Conservation (phyloP, 1,284 basidiomycete species). For the Anthracocystis walkeri region DNA sequence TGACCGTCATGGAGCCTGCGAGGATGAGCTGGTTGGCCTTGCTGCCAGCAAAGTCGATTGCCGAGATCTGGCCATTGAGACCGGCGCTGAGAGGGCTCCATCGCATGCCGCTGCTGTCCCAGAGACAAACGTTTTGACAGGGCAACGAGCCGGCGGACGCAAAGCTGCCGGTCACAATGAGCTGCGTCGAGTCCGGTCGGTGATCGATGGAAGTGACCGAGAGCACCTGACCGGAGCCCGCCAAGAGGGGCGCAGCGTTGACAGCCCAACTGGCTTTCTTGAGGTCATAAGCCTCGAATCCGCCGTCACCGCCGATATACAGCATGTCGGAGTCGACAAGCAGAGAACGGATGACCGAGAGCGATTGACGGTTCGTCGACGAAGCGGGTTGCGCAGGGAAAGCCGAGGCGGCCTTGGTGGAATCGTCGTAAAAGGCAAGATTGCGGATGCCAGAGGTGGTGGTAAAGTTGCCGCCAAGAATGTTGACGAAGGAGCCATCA, state of each 20-base stretch:
- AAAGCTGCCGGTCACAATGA: constrained; percentile 90
- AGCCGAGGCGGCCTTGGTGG: constrained; percentile 72
- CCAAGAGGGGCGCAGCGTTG: constrained; percentile 49
- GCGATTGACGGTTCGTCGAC: constrained; percentile 5
- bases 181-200: constrained; percentile 76
- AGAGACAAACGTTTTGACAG: constrained; percentile 84
- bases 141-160: constrained; percentile 79
- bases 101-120: constrained; percentile 77
- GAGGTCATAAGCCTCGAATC: constrained; percentile 59
- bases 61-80: constrained; percentile 82
- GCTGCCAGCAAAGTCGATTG: constrained; percentile 78
- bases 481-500: constrained; percentile 72
- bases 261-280: constrained; percentile 52
- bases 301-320: constrained; percentile 64
- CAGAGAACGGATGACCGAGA: constrained; percentile 75
- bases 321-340: constrained; percentile 59
- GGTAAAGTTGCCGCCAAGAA: constrained; percentile 91
- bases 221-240: constrained; percentile 70
- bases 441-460: constrained; percentile 74
- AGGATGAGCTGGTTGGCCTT: constrained; percentile 64
- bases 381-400: constrained; percentile 70
- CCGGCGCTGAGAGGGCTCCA: constrained; percentile 87
- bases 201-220: constrained; percentile 81
- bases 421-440: constrained; percentile 81
- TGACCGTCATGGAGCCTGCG: constrained; percentile 79